phyloP scores from a whole-genome alignment of 768 basidiomycete genomes.

The Macrocybe gigantea region DNA sequence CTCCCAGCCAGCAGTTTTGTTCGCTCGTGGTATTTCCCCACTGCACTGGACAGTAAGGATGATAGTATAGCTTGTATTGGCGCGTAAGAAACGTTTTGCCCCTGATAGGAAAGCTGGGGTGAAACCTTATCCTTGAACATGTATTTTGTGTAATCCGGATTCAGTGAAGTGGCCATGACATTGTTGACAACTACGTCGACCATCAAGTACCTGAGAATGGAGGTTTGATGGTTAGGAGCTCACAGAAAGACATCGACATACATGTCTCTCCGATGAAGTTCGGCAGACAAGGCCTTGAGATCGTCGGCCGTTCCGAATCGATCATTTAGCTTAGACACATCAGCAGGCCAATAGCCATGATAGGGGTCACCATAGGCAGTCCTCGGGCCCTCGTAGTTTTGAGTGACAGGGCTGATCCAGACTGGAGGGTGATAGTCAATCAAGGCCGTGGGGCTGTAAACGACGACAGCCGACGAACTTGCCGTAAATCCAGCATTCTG shows the following conservation, averaged over 20 bases:
- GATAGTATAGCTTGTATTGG: slow-evolving; percentile 52
- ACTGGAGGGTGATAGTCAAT: slow-evolving; percentile 29
- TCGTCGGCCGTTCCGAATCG: slow-evolving; percentile 64
- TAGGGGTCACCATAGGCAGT: slow-evolving; percentile 79
- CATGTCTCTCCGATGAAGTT: slow-evolving; percentile 70
- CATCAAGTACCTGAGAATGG: slow-evolving; percentile 59
- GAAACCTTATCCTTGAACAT: slow-evolving; percentile 61
- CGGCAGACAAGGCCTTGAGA: slow-evolving; percentile 52
- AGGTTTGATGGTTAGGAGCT: slow-evolving; percentile 1
- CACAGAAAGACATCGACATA: slow-evolving; percentile 19
- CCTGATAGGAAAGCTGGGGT: not conserved
- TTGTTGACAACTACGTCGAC: slow-evolving; percentile 84
- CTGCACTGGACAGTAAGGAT: slow-evolving; percentile 72
- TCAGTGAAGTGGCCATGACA: slow-evolving; percentile 65
- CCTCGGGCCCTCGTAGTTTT: slow-evolving; percentile 69
- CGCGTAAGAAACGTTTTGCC: slow-evolving; percentile 1
- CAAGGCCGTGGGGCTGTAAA: not conserved
- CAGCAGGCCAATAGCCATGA: slow-evolving; percentile 81
- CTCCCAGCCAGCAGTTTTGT: slow-evolving; percentile 82
- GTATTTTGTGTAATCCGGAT: slow-evolving; percentile 59
- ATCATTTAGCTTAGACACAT: slow-evolving; percentile 54
- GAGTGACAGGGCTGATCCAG: slow-evolving; percentile 80
- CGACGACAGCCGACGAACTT: slow-evolving; percentile 26
- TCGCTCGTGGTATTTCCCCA: slow-evolving; percentile 66
- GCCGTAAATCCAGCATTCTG: slow-evolving; percentile 80